Evolutionary conservation across 768 basidiomycete species (phyloP).

Genomic region (Naganishia friedmannii): DNA sequence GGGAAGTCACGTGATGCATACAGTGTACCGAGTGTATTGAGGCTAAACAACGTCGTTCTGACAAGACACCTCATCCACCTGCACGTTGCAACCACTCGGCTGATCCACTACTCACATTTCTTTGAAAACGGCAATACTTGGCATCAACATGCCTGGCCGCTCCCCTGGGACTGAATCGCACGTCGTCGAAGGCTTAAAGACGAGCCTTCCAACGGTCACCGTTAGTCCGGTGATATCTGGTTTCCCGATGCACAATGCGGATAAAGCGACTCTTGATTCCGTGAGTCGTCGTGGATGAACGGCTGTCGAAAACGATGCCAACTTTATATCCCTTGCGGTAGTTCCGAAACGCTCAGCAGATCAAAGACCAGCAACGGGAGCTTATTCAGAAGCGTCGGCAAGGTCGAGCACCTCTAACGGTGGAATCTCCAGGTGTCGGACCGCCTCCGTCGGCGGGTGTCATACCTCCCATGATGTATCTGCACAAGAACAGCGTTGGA

Average conservation of each 20-base stretch:
- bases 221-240: conserved; percentile 34
- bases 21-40: no score
- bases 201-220: conserved; percentile 4
- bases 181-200: not conserved
- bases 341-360: conserved; percentile 30
- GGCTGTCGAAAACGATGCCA: conserved; percentile 10
- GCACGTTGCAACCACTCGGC: no score
- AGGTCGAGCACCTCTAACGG: conserved; percentile 9
- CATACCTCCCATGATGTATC: conserved; percentile 17
- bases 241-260: conserved; percentile 31
- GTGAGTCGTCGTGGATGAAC: conserved; percentile 22
- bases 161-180: no score
- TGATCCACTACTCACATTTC: no score
- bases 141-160: no score
- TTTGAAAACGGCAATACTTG: no score
- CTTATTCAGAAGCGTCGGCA: conserved; percentile 26
- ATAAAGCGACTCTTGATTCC: conserved; percentile 30
- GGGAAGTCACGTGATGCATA: no score
- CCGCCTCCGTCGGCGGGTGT: conserved; percentile 30
- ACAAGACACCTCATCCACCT: no score
- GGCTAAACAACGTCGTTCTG: no score
- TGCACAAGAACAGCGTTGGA: conserved; percentile 24
- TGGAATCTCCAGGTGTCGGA: conserved; percentile 28
- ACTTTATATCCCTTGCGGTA: not conserved
- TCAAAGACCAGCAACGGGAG: conserved; percentile 31